Conservation (phyloP, 2,329 filamentous ascomycete species). For the Ophiocordyceps camponoti-floridani region DNA sequence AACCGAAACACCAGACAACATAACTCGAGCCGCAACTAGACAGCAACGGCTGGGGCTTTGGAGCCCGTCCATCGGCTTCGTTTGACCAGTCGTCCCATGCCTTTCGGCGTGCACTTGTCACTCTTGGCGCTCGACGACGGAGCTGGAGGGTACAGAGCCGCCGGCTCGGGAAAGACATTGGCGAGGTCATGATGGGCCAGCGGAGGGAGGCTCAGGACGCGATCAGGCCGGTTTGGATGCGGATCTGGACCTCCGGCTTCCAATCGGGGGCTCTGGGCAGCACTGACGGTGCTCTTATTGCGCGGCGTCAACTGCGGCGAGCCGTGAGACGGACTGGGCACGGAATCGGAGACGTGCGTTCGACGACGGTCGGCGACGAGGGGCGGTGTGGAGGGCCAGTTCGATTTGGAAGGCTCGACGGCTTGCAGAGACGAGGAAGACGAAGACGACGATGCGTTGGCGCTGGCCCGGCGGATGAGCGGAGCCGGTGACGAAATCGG, state of each 20-base stretch:
- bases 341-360: neutral
- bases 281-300: neutral
- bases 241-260: neutral
- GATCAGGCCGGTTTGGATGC: slow-evolving; percentile 1
- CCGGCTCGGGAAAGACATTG: slow-evolving; percentile 8
- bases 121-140: slow-evolving; percentile 9
- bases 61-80: slow-evolving; percentile 9
- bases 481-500: neutral
- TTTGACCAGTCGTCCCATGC: slow-evolving; percentile 7
- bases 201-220: slow-evolving; percentile 3
- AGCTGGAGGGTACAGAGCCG: neutral
- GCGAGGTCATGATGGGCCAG: slow-evolving; percentile 5
- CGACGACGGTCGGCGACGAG: neutral
- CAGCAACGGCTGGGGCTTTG: slow-evolving; percentile 5
- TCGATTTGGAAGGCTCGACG: slow-evolving; percentile 1
- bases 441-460: slow-evolving; percentile 1
- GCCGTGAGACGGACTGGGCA: neutral
- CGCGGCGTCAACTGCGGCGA: neutral
- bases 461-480: neutral
- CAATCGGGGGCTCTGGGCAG: neutral
- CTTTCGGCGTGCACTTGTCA: slow-evolving; percentile 10
- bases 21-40: neutral
- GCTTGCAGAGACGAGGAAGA: slow-evolving; percentile 4
- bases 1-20: neutral
- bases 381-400: neutral